phyloP scores from a whole-genome alignment of 208 protist genomes.

The Leptomonas seymouri region DNA sequence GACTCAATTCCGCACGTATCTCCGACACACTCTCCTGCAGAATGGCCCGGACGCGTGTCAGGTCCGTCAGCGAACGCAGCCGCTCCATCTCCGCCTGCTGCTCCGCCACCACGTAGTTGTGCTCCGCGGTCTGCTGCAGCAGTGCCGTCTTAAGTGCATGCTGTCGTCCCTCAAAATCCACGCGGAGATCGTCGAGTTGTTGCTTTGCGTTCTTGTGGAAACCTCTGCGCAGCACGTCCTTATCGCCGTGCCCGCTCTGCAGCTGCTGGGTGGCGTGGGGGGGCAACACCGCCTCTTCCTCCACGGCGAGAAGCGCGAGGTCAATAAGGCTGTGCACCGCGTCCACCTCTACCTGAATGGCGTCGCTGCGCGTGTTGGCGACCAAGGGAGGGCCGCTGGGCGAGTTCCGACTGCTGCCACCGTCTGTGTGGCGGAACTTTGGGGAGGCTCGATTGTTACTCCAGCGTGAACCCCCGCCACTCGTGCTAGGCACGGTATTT shows the following conservation, averaged over 20 bases:
- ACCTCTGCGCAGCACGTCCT: constrained; percentile 23
- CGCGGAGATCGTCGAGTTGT: constrained; percentile 39
- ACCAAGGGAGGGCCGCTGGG: not conserved
- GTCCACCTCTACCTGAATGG: constrained; percentile 30
- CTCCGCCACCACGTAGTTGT: constrained; percentile 42
- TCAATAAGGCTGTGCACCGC: constrained; percentile 85
- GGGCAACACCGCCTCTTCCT: constrained; percentile 61
- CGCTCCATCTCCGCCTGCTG: constrained; percentile 73
- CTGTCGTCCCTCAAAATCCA: constrained; percentile 59
- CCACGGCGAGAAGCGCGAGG: constrained; percentile 81
- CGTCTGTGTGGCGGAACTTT: not conserved
- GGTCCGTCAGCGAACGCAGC: constrained; percentile 67
- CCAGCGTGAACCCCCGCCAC: not conserved
- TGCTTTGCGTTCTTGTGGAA: constrained; percentile 40
- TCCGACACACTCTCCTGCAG: constrained; percentile 38
- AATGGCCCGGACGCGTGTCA: constrained; percentile 35
- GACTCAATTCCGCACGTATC: constrained; percentile 54
- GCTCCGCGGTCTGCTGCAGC: constrained; percentile 44
- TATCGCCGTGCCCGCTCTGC: constrained; percentile 16
- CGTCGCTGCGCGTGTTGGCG: not conserved
- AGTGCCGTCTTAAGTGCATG: constrained; percentile 62
- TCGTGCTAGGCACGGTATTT: not conserved
- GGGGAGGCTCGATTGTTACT: not conserved
- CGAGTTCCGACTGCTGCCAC: not conserved
- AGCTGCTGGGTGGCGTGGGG: constrained; percentile 33